phyloP scores from a whole-genome alignment of 495 filamentous ascomycete genomes.

The Amniculicola lignicola region DNA sequence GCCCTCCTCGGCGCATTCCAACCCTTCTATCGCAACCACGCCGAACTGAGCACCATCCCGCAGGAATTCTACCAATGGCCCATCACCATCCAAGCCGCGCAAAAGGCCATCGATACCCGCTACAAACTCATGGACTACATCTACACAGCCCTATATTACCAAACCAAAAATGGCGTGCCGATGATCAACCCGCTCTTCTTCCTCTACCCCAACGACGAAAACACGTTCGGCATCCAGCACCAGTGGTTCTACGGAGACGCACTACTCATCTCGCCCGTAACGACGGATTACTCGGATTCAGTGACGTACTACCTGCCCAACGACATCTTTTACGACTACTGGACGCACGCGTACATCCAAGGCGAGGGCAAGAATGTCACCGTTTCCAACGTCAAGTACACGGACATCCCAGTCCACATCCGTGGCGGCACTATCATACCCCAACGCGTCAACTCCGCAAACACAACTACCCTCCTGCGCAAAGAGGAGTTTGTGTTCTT shows the following conservation, averaged over 20 bases:
- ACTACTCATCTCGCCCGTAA: slow-evolving; percentile 71
- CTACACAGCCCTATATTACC: slow-evolving; percentile 69
- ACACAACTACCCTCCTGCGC: slow-evolving; percentile 67
- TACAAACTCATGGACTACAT: slow-evolving; percentile 77
- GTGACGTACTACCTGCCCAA: slow-evolving; percentile 71
- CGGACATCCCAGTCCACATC: slow-evolving; percentile 71
- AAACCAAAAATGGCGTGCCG: slow-evolving; percentile 64
- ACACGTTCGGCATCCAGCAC: slow-evolving; percentile 57
- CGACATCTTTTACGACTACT: slow-evolving; percentile 76
- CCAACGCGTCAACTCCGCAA: slow-evolving; percentile 56
- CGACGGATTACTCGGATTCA: slow-evolving; percentile 57
- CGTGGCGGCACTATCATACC: slow-evolving; percentile 70
- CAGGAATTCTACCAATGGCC: slow-evolving; percentile 83
- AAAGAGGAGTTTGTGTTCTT: slow-evolving; percentile 66
- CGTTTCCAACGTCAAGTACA: slow-evolving; percentile 53
- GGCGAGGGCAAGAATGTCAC: slow-evolving; percentile 55
- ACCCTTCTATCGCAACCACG: slow-evolving; percentile 84
- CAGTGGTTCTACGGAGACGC: slow-evolving; percentile 75
- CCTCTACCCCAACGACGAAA: slow-evolving; percentile 64
- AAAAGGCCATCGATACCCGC: slow-evolving; percentile 69
- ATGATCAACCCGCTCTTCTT: slow-evolving; percentile 69
- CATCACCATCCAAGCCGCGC: slow-evolving; percentile 59
- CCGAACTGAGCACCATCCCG: slow-evolving; percentile 44
- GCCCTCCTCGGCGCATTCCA: slow-evolving; percentile 73
- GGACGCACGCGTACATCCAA: slow-evolving; percentile 55